Percentiles rank a stretch among this genome's conserved stretches.
Evolutionary conservation across 805 yeast genomes (phyloP).

Genomic region (Kuraishia molischiana): DNA sequence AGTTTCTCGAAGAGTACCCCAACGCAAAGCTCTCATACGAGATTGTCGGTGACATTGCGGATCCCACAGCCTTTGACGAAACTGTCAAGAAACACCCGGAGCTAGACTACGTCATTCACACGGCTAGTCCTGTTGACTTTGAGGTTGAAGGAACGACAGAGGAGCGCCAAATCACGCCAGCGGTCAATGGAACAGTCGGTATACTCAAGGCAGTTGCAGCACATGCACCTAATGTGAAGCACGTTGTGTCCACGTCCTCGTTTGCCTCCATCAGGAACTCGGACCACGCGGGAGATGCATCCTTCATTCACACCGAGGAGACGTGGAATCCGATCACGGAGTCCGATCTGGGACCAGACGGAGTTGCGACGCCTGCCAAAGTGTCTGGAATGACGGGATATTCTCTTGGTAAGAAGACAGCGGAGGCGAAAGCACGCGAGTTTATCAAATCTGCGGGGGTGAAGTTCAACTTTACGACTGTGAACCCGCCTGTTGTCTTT

Average conservation of each 20-base stretch:
- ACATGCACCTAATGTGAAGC: constrained; percentile 25
- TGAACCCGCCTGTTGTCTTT: constrained; percentile 34
- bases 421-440: constrained; percentile 53
- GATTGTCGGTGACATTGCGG: constrained; percentile 19
- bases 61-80: constrained; percentile 31
- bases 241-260: constrained; percentile 37
- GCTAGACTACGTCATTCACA: constrained; percentile 23
- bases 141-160: constrained; percentile 23
- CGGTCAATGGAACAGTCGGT: constrained; percentile 32
- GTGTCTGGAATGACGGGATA: constrained; percentile 26
- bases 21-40: constrained; percentile 13
- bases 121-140: constrained; percentile 24
- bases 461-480: constrained; percentile 27
- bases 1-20: constrained; percentile 5
- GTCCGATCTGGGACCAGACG: constrained; percentile 17
- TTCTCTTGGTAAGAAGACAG: constrained; percentile 38
- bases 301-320: constrained; percentile 16
- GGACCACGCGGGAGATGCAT: constrained; percentile 7
- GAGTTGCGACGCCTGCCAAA: too few species aligned
- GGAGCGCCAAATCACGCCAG: constrained; percentile 32
- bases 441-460: constrained; percentile 30
- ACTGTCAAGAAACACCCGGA: constrained; percentile 25
- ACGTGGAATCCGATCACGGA: constrained; percentile 28
- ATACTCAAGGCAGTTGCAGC: constrained; percentile 27
- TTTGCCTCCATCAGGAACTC: constrained; percentile 34